A percentile compares a stretch with the other conserved stretches of the same genome.
phyloP scores from a whole-genome alignment of 306 rosid species.

The Vigna trinervia region DNA sequence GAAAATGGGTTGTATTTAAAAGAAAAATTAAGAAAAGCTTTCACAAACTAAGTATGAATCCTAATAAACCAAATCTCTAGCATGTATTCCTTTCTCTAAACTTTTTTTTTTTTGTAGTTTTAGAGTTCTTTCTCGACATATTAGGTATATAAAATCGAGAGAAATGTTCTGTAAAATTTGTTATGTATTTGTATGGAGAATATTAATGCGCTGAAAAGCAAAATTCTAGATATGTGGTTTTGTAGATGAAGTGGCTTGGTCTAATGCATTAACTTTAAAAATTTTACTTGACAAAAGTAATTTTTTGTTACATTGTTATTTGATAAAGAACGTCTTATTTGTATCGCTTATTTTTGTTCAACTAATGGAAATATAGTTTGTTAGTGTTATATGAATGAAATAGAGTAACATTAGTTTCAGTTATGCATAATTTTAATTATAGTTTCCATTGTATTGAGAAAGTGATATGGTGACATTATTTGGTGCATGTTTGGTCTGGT shows the following conservation, averaged over 20 bases:
- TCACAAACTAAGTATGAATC: background rate
- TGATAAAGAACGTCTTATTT: too few species aligned
- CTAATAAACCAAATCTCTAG: background rate
- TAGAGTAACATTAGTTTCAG: too few species aligned
- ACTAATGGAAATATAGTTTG: too few species aligned
- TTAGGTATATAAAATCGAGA: constrained; percentile 5
- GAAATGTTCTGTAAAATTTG: constrained; percentile 27
- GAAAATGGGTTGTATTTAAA: background rate
- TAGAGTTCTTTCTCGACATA: constrained; percentile 6
- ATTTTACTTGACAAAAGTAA: too few species aligned
- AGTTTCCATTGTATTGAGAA: too few species aligned
- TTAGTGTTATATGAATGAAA: too few species aligned
- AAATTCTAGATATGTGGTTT: background rate
- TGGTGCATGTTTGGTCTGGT: too few species aligned
- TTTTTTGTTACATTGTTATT: too few species aligned
- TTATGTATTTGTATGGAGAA: background rate
- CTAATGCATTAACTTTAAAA: too few species aligned
- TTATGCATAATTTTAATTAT: too few species aligned
- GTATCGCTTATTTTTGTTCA: too few species aligned
- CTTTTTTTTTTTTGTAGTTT: background rate
- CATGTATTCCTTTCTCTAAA: background rate
- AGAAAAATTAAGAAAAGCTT: background rate
- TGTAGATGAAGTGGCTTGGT: background rate
- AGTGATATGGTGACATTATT: too few species aligned
- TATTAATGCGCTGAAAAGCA: constrained; percentile 13